Evolutionary conservation across 768 basidiomycete species (phyloP).

Genomic region (Mycena rebaudengoi): DNA sequence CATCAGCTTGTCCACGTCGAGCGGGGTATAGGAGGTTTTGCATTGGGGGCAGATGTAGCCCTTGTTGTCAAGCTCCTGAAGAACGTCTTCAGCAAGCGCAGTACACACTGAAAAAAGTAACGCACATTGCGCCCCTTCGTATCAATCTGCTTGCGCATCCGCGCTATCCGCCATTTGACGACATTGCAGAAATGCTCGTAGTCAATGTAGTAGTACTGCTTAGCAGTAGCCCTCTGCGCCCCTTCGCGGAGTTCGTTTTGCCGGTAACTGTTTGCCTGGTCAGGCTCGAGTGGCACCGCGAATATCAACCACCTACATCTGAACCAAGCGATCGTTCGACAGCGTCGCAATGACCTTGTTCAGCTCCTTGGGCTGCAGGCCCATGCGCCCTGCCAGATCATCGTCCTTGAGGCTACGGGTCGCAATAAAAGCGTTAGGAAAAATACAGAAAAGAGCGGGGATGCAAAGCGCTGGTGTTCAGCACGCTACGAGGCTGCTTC

Average conservation of each 20-base stretch:
- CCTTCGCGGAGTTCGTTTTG: constrained; percentile 94
- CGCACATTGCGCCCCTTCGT: constrained; percentile 87
- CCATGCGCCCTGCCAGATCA: constrained; percentile 90
- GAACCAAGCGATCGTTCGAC: constrained; percentile 79
- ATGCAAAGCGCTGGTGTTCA: constrained; percentile 8
- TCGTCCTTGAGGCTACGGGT: constrained; percentile 86
- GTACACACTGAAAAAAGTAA: constrained; percentile 13
- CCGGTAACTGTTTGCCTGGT: constrained; percentile 65
- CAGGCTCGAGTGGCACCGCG: neutral
- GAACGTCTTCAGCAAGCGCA: neutral
- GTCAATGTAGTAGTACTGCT: constrained; percentile 97
- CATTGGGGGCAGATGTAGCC: constrained; percentile 97
- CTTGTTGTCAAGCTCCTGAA: constrained; percentile 94
- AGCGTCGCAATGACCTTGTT: constrained; percentile 89
- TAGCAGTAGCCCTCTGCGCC: constrained; percentile 85
- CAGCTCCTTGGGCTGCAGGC: constrained; percentile 88
- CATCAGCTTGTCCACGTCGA: constrained; percentile 88
- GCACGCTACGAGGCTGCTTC: constrained; percentile 24
- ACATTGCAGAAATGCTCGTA: constrained; percentile 96
- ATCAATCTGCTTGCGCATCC: constrained; percentile 92
- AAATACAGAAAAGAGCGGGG: constrained; percentile 31
- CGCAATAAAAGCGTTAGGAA: constrained; percentile 35
- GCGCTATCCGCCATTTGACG: constrained; percentile 95
- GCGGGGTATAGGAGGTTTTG: constrained; percentile 80
- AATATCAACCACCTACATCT: constrained; percentile 61